Evolutionary conservation across 2,329 filamentous ascomycete species (phyloP).

Genomic region (Fusarium aywerte): DNA sequence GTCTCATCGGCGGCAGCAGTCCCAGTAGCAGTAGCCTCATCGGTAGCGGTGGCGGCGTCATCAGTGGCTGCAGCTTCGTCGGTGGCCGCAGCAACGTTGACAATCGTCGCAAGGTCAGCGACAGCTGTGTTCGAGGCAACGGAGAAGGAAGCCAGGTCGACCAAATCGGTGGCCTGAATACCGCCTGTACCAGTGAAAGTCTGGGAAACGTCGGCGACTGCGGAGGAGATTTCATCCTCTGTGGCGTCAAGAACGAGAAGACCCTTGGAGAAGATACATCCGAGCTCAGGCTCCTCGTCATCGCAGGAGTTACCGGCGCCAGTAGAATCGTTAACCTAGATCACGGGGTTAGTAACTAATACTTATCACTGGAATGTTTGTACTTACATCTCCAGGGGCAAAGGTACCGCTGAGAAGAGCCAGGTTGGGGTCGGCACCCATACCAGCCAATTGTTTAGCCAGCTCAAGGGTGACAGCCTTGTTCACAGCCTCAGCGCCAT

Average conservation of each 20-base stretch:
- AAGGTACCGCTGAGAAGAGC: constrained; percentile 19
- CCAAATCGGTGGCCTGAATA: constrained; percentile 3
- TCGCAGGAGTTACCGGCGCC: constrained; percentile 18
- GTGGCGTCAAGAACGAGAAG: constrained; percentile 11
- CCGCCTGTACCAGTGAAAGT: constrained; percentile 21
- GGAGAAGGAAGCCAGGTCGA: background rate
- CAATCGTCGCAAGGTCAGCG: constrained; percentile 15
- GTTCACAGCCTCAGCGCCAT: constrained; percentile 7
- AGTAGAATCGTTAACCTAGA: background rate
- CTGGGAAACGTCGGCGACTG: background rate
- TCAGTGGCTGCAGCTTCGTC: background rate
- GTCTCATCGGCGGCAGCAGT: background rate
- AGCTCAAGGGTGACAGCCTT: constrained; percentile 20
- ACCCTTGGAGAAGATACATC: constrained; percentile 11
- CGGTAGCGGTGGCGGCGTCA: background rate
- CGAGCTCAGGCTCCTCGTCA: constrained; percentile 4
- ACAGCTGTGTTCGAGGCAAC: background rate
- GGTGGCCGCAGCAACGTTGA: background rate
- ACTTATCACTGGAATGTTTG: fast-evolving
- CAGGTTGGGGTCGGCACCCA: constrained; percentile 18
- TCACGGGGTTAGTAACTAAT: background rate
- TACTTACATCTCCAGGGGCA: constrained; percentile 23
- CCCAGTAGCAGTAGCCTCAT: background rate
- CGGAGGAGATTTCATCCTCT: constrained; percentile 13
- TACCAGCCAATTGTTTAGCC: constrained; percentile 6